Percentiles rank a stretch among this genome's conserved stretches.
phyloP scores from a whole-genome alignment of 2,329 filamentous ascomycete genomes.

The Rutstroemia sp. region DNA sequence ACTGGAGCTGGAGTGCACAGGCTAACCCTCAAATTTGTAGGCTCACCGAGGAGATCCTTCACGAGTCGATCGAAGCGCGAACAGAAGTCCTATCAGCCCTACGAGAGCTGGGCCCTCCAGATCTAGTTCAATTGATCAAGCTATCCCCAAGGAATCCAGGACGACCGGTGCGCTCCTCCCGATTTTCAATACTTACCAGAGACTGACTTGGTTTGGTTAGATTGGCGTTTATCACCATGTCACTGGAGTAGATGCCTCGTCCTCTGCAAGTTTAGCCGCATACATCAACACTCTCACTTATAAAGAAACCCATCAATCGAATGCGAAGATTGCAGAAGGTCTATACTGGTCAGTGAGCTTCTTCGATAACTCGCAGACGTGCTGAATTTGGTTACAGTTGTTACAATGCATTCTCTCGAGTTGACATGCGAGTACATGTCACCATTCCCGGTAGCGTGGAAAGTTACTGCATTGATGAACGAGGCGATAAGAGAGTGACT shows the following conservation, averaged over 20 bases:
- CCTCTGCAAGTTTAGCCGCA: conserved; percentile 89
- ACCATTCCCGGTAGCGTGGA: conserved; percentile 95
- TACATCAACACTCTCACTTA: conserved; percentile 98
- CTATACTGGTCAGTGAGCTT: conserved; percentile 69
- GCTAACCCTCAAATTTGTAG: conserved; percentile 38
- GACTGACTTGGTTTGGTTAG: conserved; percentile 36
- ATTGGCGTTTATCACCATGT: conserved; percentile 96
- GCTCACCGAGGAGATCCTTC: conserved; percentile 86
- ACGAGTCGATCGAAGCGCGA: conserved; percentile 85
- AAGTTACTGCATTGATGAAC: conserved; percentile 95
- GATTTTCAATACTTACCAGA: background rate
- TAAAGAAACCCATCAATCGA: conserved; percentile 70
- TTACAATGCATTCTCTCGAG: conserved; percentile 97
- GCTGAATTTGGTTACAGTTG: conserved; percentile 44
- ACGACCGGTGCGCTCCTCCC: conserved; percentile 42
- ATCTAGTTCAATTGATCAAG: conserved; percentile 92
- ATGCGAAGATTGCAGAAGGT: conserved; percentile 81
- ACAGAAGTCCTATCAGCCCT: conserved; percentile 81
- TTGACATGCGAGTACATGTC: conserved; percentile 98
- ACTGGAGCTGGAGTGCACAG: conserved; percentile 14
- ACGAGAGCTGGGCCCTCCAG: conserved; percentile 89
- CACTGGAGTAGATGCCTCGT: conserved; percentile 93
- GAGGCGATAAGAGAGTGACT: conserved; percentile 87
- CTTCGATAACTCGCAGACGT: conserved; percentile 23
- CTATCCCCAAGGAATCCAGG: conserved; percentile 49